These are phyloP conservation scores for Solanum tarapatanum DNA, from an alignment of 257 asterid genomes.

Conservation along the genomic window DNA sequence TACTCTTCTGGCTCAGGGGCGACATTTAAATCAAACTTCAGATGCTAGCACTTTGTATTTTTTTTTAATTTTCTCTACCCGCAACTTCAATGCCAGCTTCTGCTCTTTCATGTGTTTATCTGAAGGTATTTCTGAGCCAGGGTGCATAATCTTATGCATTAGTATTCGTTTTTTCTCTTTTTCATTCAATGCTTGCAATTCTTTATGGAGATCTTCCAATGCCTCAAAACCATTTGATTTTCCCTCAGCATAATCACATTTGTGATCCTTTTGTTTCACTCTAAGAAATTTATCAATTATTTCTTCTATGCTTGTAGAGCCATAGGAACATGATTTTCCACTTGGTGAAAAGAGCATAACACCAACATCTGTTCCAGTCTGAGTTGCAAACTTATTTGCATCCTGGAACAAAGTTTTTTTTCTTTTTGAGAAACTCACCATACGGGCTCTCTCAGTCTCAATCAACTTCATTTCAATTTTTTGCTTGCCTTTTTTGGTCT, in stretches of 20 bases:
- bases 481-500: neutral
- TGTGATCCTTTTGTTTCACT: no score
- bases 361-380: neutral
- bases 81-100: neutral
- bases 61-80: neutral
- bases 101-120: neutral
- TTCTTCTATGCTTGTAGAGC: neutral
- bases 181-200: neutral
- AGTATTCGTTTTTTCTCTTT: neutral
- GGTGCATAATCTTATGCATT: neutral
- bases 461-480: neutral
- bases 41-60: neutral
- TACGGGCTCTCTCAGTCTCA: neutral
- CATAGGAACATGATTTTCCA: neutral
- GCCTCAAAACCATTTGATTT: neutral
- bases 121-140: neutral
- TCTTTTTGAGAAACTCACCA: neutral
- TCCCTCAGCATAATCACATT: no score
- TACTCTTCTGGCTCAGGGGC: neutral
- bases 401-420: neutral
- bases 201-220: neutral
- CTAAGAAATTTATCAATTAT: neutral
- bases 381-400: no score
- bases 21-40: neutral
- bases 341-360: neutral